These are phyloP conservation scores for Stachybotrys chartarum DNA, from an alignment of 2,329 filamentous ascomycete species.

Conservation along the genomic window DNA sequence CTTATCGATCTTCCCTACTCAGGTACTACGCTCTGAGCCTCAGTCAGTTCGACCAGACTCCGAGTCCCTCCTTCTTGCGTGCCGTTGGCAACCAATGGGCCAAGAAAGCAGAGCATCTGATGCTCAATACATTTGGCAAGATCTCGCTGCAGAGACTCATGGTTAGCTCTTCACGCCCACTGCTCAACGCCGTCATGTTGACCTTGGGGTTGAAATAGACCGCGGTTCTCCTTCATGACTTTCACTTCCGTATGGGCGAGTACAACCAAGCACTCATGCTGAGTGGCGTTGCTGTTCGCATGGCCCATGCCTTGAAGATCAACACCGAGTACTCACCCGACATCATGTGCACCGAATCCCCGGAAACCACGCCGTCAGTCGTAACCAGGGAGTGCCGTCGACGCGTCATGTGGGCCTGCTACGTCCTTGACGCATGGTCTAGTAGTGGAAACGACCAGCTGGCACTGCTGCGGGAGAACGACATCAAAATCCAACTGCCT, in stretches of 20 bases:
- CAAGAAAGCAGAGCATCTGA: conserved; percentile 25
- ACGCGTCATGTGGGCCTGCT: conserved; percentile 35
- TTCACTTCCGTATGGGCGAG: conserved; percentile 30
- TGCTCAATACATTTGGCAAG: conserved; percentile 29
- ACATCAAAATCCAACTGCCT: conserved; percentile 33
- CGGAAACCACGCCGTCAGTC: conserved; percentile 21
- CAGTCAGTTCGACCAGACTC: conserved; percentile 19
- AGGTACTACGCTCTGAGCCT: conserved; percentile 26
- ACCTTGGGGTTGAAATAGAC: conserved; percentile 16
- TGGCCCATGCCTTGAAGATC: conserved; percentile 33
- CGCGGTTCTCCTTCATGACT: conserved; percentile 30
- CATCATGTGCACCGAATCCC: conserved; percentile 27
- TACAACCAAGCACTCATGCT: conserved; percentile 33
- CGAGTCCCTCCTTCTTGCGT: conserved; percentile 20
- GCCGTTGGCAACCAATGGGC: conserved; percentile 30
- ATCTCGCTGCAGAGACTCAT: conserved; percentile 31
- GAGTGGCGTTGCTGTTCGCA: conserved; percentile 31
- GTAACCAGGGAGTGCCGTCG: conserved; percentile 29
- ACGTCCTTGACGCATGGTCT: conserved; percentile 32
- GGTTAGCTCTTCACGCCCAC: conserved; percentile 12
- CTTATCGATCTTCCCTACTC: background rate
- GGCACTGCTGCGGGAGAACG: conserved; percentile 29
- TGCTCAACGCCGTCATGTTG: background rate
- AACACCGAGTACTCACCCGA: conserved; percentile 28
- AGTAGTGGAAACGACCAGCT: conserved; percentile 31